Evolutionary conservation across 208 protist genomes (phyloP), one percentile per base, ranked within the genome.

Genomic region (Tritrichomonas musculus): DNA sequence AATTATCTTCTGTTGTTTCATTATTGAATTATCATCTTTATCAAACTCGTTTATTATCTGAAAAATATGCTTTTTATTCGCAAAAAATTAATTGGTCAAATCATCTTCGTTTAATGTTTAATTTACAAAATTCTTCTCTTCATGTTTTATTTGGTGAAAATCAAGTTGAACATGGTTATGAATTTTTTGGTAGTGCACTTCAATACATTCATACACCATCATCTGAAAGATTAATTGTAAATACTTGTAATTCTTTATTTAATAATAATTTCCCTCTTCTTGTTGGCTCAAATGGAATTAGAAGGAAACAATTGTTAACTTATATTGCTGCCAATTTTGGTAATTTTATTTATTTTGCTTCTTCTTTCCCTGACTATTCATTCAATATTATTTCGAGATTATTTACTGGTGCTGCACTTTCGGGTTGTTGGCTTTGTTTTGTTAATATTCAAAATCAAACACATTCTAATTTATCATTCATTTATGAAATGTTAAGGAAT

Each of bases 161-260:
- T 22, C 44, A 44, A 39, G 47, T 88, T 88, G 77, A 88, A 57
- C 77, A 88, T 36, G 77, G 77, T 5, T 88, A 88, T 36, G 77
- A 88, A 57, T 88, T 88, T n/a, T 88, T 44, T 44, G 77, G 77
- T n/a, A 53, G n/a, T 17, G 17, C 17, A 27, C 44, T 57, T 17
- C 41, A 88, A 88, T 88, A 41, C n/a, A 88, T 88, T n/a, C 44
- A 88, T 49, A 60, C 47, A 13, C 77, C 77, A 88, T 44, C 77
- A 14, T 88, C 77, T 27, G 77, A 88, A 57, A 53, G 47, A 53
- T 25, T n/a, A 5, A 27, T 88, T 4, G 39, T 39, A n/a, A 88
- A 88, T n/a, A 27, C n/a, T 20, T 20, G n/a, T 9, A 39, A 53
- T 20, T 20, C 41, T 39, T 57, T 88, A 0, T 57, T 88, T 14